Base-by-base conservation (phyloP, 257 asterid genomes). In the Solanum ossicruentum region DNA sequence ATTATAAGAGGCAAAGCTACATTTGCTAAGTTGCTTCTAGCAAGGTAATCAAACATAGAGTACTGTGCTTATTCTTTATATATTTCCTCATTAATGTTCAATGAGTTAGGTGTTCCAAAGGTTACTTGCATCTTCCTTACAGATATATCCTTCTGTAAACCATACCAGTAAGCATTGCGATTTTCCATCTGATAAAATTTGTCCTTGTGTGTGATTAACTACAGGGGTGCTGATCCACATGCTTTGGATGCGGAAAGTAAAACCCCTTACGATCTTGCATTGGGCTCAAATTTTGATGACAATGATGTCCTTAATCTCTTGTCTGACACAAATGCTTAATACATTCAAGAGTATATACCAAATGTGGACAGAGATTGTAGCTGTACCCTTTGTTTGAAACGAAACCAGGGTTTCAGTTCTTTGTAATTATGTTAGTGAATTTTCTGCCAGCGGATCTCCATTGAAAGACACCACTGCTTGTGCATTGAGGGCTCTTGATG, bases 201-300 rank as follows among this genome's bases (percentile, higher is more conserved):
- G 63, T 63, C 66, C 80, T 18, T 3, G 52, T 66, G 69, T 51
- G 78, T 32, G 73, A 60, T 81, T 71, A 43, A 79, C 83, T 89
- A 87, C 92, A 96, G 99, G 93, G 98, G 99, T 84, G 98, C 98
- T 57, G 97, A 95, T 89, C 93, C 92, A 23, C 94, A 89, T 79
- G 94, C 93, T 55, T 85, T 90, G 20, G 92, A 93, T 28, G 90
- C 91, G 39, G 93, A 95, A 86, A 98, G 94, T 72, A 95, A 88
- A 87, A 89, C 90, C 36, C 91, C 94, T 0, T 70, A 87, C 57
- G 89, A 93, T 89, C 89, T 92, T 67, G 96, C 95, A 10, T 39
- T 93, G 84, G 97, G 94, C 84, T 90, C 93, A 41, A 93, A 93
- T 60, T 90, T 90, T 56, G 91, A 89, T 12, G 98, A 96, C 70